Base-by-base conservation (phyloP, 208 protist genomes). In the Porcisia deanei region DNA sequence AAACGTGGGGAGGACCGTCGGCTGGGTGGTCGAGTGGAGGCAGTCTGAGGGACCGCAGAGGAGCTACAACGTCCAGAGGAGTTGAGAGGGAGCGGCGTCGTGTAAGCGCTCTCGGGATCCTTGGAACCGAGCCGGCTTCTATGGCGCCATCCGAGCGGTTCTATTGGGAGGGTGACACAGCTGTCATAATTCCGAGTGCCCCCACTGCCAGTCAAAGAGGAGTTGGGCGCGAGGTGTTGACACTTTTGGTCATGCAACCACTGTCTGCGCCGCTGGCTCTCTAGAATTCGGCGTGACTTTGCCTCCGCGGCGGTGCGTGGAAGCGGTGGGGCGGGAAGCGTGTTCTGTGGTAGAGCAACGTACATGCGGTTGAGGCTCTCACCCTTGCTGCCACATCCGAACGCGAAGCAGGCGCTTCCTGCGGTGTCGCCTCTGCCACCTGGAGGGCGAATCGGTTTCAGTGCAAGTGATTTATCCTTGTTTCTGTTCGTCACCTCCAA, bases 271-370 rank as follows among this genome's bases (percentile, higher is more conserved):
- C 78, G 78, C 54, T 75, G 67, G 3, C 52, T 45, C 37, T 78
- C 72, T 4, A 78, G 41, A 25, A 82, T 82, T 30, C 77, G 72
- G 14, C 77, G 77, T 1, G 71, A 63, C 52, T 82, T 82, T 18
- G 78, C 73, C 60, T 82, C 73, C 25, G 49, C 53, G 3, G 73
- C 68, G 7, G 72, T 77, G 49, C 77, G 77, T 25, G 77, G 72
- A 18, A 71, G 61, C 43, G 66, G 66, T 52, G 64, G 71, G 12
- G 57, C 12, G 16, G 67, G 70, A 37, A 74, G 45, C 7, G 47
- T 69, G 70, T 58, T 69, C 18, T 55, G 43, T 57, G 52, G 18
- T 43, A 10, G 22, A 14, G 45, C 14, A 5, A 69, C 41, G 30
- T 41, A 75, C 37, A 30, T 37, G 45, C 57, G 57, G 53, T 53